phyloP scores from a whole-genome alignment of 495 filamentous ascomycete species.

The Neurospora africana region DNA sequence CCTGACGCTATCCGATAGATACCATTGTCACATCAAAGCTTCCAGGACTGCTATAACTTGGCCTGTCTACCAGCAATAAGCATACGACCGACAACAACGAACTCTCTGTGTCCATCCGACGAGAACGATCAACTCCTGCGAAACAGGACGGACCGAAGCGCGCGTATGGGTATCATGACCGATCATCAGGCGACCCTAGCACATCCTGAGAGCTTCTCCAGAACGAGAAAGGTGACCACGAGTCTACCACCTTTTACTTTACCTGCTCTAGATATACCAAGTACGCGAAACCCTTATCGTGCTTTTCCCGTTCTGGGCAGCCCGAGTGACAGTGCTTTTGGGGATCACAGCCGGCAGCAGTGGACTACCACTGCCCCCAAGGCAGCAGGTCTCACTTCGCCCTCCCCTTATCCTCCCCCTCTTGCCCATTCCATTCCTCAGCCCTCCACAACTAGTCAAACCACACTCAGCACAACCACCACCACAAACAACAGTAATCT shows the following conservation, averaged over 20 bases:
- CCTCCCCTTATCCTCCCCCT: constrained; percentile 24
- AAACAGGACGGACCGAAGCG: neutral
- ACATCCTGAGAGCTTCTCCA: constrained; percentile 21
- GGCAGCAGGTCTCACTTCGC: neutral
- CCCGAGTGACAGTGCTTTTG: constrained; percentile 6
- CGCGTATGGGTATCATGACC: neutral
- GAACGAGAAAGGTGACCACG: constrained; percentile 47
- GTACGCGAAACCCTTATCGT: constrained; percentile 29
- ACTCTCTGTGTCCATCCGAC: neutral
- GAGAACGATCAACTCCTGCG: neutral
- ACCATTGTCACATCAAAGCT: neutral
- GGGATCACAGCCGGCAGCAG: constrained; percentile 2
- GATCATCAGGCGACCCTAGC: neutral
- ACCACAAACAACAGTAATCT: constrained; percentile 42
- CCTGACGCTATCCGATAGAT: neutral
- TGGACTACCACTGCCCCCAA: constrained; percentile 3
- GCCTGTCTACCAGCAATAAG: neutral
- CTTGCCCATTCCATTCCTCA: constrained; percentile 34
- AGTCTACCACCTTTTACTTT: constrained; percentile 46
- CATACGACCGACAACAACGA: neutral
- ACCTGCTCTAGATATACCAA: constrained; percentile 44
- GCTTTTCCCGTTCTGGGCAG: constrained; percentile 9
- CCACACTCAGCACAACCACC: constrained; percentile 46
- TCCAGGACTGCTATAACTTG: neutral
- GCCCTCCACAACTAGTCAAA: constrained; percentile 42